Conservation (phyloP, 192 early-diverging fungal species). For the Spizellomyces punctatus region DNA sequence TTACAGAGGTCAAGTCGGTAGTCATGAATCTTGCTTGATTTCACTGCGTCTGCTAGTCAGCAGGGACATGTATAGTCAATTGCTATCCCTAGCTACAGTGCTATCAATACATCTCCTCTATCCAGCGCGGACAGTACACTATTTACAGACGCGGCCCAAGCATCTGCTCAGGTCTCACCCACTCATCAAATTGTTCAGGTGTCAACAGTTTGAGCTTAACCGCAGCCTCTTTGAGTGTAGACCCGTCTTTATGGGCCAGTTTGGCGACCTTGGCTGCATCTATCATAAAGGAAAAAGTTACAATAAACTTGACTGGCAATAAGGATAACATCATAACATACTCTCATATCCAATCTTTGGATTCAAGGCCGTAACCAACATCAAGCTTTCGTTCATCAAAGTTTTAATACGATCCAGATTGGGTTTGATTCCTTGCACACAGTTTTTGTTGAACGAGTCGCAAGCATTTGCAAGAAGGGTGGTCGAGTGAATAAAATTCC, state of each 20-base stretch:
- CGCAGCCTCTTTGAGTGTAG: slow-evolving; percentile 86
- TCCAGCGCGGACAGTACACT: too few species aligned
- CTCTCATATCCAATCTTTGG: slow-evolving; percentile 85
- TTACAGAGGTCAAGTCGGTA: slow-evolving; percentile 44
- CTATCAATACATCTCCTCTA: too few species aligned
- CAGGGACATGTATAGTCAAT: too few species aligned
- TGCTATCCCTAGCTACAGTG: too few species aligned
- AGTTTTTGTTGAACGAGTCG: slow-evolving; percentile 91
- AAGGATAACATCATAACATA: slow-evolving; percentile 14
- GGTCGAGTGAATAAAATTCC: slow-evolving; percentile 92
- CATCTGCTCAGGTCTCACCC: slow-evolving; percentile 84
- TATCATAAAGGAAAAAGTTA: slow-evolving; percentile 1
- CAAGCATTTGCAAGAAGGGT: slow-evolving; percentile 82
- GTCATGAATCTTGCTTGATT: neutral
- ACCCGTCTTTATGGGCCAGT: slow-evolving; percentile 92
- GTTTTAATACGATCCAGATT: slow-evolving; percentile 87
- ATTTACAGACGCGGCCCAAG: slow-evolving; percentile 37
- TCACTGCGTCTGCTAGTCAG: too few species aligned
- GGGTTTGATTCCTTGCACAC: slow-evolving; percentile 90
- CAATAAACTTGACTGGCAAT: neutral
- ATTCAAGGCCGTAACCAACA: slow-evolving; percentile 99
- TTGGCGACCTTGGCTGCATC: slow-evolving; percentile 92
- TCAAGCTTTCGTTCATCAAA: slow-evolving; percentile 89
- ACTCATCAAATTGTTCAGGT: slow-evolving; percentile 91
- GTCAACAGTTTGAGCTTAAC: slow-evolving; percentile 81